Base-by-base conservation (phyloP, 768 basidiomycete species). In the Tricholoma bakamatsutake region DNA sequence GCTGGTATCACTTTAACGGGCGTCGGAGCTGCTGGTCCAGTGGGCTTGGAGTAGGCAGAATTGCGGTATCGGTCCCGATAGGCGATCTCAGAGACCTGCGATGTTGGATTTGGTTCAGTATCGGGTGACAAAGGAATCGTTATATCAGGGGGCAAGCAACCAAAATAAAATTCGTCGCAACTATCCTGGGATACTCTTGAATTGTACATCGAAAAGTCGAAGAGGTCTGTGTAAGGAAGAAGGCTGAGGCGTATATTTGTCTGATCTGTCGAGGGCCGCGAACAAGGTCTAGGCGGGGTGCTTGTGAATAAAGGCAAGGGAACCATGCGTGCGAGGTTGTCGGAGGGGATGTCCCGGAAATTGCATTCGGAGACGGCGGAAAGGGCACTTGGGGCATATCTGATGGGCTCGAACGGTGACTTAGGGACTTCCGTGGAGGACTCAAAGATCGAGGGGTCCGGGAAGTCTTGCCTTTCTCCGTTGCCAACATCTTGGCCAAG, bases 131-230 rank as follows among this genome's bases (percentile, higher is more conserved):
- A 21, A 33, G 46, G 37, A 11, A 27, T n/a, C 10, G 55, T 56
- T 9, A 45, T 12, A 39, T 56, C 37, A 31, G 37, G 28, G 4
- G 47, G 40, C 11, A 40, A 42, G 18, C 18, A 2, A 15, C 42
- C 47, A 21, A 56, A 17, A 34, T 42, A 35, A 50, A 59, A 56
- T 49, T 12, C 40, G 5, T 3, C n/a, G 35, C 18, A 18, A 45
- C 37, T 61, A 27, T 64, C 58, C 10, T 53, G 60, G 17, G 61
- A 63, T 28, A 56, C 46, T 43, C 59, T 40, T 9, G 56, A 58
- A 10, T 49, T 39, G 54, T 65, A 65, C 60, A 63, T 57, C 18
- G 48, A 54, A 37, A 65, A 61, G 52, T 61, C 60, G 51, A 65
- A 65, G 8, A 63, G 28, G 43, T 65, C 62, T 9, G 62, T 49